Evolutionary conservation across 768 basidiomycete species (phyloP), one percentile per base, ranked within the genome.

Genomic region (Mycena rosella): DNA sequence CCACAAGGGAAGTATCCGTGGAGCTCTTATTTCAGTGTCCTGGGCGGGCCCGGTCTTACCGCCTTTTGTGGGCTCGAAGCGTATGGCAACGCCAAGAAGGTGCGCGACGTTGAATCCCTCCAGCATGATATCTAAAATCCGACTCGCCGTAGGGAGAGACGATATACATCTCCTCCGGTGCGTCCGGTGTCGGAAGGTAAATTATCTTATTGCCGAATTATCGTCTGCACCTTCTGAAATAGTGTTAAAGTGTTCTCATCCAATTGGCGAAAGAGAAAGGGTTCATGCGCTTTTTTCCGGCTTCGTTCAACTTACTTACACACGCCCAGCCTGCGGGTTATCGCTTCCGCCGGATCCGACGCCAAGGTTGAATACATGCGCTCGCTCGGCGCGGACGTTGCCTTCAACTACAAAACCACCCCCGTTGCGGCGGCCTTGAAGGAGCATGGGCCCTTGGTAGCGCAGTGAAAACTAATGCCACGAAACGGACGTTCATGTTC

Each of bases 341-440:
- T 89, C 64, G 85, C 83, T 0, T 85, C 83, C 10, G 83, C 86
- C 1, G 86, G 88, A 5, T 79, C 81, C 1, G 85, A 87, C 51
- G 82, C 85, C 53, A 88, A 89, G 76, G 84, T 88, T 22, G 75
- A 73, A 9, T 86, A 78, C 65, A 56, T 86, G 63, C 76, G 74
- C 38, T 79, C 78, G 6, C 60, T 86, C 14, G 87, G 85, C 3
- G 81, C n/a, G n/a, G n/a, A n/a, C n/a, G n/a, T n/a, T n/a, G n/a
- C n/a, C n/a, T n/a, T n/a, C n/a, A n/a, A n/a, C 82, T 62, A 62
- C 38, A 53, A 38, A 24, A 53, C 51, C 13, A 0, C 86, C 85
- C 75, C 36, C 4, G 51, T 54, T 20, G 34, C 34, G 6, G 40
- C 2, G 15, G 51, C 60, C 9, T 52, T 62, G 49, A 52, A 49